Percentiles rank a stretch among this genome's conserved stretches.
These are phyloP conservation scores for Aspergillus cejpii DNA, from an alignment of 2,329 filamentous ascomycete species.

Conservation along the genomic window DNA sequence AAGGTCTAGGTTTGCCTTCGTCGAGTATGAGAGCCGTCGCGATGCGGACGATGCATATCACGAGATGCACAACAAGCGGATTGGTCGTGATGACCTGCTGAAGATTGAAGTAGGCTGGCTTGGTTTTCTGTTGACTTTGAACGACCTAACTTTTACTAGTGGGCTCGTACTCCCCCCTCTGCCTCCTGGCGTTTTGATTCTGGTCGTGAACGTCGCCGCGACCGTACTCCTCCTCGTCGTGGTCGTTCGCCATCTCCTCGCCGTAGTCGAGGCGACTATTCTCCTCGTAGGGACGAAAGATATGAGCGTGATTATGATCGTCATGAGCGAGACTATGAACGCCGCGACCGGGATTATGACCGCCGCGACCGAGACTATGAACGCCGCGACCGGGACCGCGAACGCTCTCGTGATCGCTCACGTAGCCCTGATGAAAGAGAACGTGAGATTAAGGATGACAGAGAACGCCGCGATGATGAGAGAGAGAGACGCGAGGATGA, in stretches of 20 bases:
- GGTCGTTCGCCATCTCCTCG: slow-evolving; percentile 55
- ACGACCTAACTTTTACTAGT: slow-evolving; percentile 51
- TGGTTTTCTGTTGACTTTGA: background rate
- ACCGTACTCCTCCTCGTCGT: slow-evolving; percentile 71
- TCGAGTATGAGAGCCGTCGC: slow-evolving; percentile 96
- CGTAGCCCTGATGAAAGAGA: slow-evolving; percentile 61
- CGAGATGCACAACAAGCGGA: slow-evolving; percentile 99
- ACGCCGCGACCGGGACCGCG: slow-evolving; percentile 53
- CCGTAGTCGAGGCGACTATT: slow-evolving; percentile 61
- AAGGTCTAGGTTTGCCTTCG: slow-evolving; percentile 77
- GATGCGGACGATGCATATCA: slow-evolving; percentile 99
- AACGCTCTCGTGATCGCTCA: slow-evolving; percentile 64
- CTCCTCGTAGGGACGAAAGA: slow-evolving; percentile 81
- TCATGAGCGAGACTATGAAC: slow-evolving; percentile 69
- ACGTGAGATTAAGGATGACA: slow-evolving; percentile 42
- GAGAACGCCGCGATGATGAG: slow-evolving; percentile 51
- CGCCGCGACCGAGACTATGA: slow-evolving; percentile 47
- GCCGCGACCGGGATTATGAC: slow-evolving; percentile 63
- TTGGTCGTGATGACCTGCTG: slow-evolving; percentile 87
- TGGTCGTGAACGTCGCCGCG: slow-evolving; percentile 62
- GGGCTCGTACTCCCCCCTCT: slow-evolving; percentile 95
- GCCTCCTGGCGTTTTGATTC: slow-evolving; percentile 98
- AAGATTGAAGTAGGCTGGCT: slow-evolving; percentile 85
- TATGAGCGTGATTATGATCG: slow-evolving; percentile 65
- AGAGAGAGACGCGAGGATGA: slow-evolving; percentile 64